These are phyloP conservation scores for Magnaporthiopsis rhizophila DNA, from an alignment of 2,329 filamentous ascomycete genomes.

Conservation along the genomic window DNA sequence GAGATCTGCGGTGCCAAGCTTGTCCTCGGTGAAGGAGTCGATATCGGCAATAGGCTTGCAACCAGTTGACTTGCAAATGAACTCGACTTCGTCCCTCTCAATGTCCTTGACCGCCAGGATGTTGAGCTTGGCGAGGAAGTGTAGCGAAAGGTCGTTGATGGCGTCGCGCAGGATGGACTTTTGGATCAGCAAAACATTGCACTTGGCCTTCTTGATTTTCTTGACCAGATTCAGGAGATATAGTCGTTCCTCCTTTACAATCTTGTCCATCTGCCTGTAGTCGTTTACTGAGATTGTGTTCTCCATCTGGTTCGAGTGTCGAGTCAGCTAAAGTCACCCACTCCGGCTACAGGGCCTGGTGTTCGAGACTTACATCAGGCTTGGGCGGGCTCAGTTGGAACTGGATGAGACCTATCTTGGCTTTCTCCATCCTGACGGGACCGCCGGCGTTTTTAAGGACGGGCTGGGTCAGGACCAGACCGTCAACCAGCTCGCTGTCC, in stretches of 20 bases:
- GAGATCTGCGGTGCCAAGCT: slow-evolving; percentile 86
- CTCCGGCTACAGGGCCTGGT: slow-evolving; percentile 3
- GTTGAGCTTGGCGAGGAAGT: slow-evolving; percentile 95
- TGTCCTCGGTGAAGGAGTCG: slow-evolving; percentile 97
- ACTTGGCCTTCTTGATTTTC: slow-evolving; percentile 99
- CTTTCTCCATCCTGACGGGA: slow-evolving; percentile 91
- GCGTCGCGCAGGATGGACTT: slow-evolving; percentile 97
- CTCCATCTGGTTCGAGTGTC: slow-evolving; percentile 63
- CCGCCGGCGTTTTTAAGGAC: slow-evolving; percentile 92
- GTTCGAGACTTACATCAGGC: slow-evolving; percentile 62
- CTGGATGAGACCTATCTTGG: slow-evolving; percentile 91
- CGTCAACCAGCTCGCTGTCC: slow-evolving; percentile 94
- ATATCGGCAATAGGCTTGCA: slow-evolving; percentile 99
- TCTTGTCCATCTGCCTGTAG: slow-evolving; percentile 99
- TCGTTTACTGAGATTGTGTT: slow-evolving; percentile 99
- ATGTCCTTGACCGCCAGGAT: slow-evolving; percentile 97
- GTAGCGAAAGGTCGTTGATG: slow-evolving; percentile 93
- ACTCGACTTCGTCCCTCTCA: slow-evolving; percentile 96
- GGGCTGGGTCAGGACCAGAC: slow-evolving; percentile 82
- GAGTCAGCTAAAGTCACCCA: neutral
- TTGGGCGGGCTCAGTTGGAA: slow-evolving; percentile 98
- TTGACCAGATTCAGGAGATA: slow-evolving; percentile 99
- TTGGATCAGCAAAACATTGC: slow-evolving; percentile 95
- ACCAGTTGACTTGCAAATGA: slow-evolving; percentile 97
- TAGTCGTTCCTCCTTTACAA: slow-evolving; percentile 96